Evolutionary conservation across 306 rosid genomes (phyloP), one percentile per base, ranked within the genome.

Genomic region (Cajanus cajan): DNA sequence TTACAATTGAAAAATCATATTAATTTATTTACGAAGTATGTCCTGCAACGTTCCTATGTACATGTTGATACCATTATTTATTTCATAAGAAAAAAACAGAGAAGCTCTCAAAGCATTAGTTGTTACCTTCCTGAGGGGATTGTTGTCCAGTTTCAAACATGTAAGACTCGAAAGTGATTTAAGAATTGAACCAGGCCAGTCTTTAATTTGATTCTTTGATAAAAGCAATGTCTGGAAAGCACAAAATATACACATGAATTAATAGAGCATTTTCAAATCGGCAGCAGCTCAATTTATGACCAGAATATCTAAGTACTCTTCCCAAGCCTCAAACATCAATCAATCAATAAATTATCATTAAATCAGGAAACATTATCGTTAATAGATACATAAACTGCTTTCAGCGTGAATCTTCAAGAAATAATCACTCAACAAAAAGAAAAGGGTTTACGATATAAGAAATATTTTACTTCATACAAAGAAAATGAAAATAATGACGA

Each of bases 141-240:
- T 94, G 83, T 85, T 78, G 77, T 90, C 98, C 84, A 94, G 87
- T 90, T 94, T 94, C 87, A 94, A 89, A 84, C 97, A 88, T 71
- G 79, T 33, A 45, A 94, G 91, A 78, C 86, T 88, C 18, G 87
- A 74, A 77, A 94, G 91, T 15, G 90, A 78, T 83, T 77, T 87
- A 61, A 94, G 85, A 78, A 94, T 78, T 85, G 91, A 86, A 79
- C 91, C 85, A 39, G 97, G 97, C 97, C 98, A 94, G 51, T 92
- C 97, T 80, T 83, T 81, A 77, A 94, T 83, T 88, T 85, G 91
- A 89, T 94, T 94, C 88, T 89, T 87, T 40, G 98, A 92, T 71
- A 92, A 85, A 81, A 90, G 76, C 82, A 94, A 71, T 11, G 89
- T 84, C 98, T 94, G 97, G 80, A 87, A 82, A 80, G 73, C 50